phyloP scores from a whole-genome alignment of 2,329 filamentous ascomycete species.

The Alternaria consortialis region DNA sequence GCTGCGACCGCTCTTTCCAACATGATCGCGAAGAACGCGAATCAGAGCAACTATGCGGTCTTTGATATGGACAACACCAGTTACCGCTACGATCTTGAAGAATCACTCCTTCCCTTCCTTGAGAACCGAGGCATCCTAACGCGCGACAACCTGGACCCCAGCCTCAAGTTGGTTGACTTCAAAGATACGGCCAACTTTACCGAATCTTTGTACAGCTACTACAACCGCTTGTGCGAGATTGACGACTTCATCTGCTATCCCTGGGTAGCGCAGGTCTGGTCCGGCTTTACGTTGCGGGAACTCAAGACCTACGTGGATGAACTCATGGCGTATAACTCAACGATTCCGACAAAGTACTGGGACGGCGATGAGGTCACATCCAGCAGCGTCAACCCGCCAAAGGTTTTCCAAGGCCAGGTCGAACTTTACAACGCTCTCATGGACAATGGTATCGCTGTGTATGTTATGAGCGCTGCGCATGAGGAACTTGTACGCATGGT shows the following conservation, averaged over 20 bases:
- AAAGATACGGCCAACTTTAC: slow-evolving; percentile 45
- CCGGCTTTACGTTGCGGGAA: slow-evolving; percentile 36
- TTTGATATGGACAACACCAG: slow-evolving; percentile 48
- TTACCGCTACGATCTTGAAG: slow-evolving; percentile 42
- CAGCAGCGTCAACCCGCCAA: slow-evolving; percentile 32
- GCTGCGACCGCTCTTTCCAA: slow-evolving; percentile 36
- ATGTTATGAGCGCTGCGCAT: slow-evolving; percentile 41
- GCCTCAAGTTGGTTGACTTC: slow-evolving; percentile 43
- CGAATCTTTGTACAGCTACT: slow-evolving; percentile 44
- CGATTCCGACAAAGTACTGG: slow-evolving; percentile 38
- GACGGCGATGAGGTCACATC: slow-evolving; percentile 34
- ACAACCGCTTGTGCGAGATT: slow-evolving; percentile 41
- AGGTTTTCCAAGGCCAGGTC: slow-evolving; percentile 37
- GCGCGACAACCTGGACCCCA: slow-evolving; percentile 40
- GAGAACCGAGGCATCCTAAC: slow-evolving; percentile 45
- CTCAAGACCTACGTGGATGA: slow-evolving; percentile 43
- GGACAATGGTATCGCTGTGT: slow-evolving; percentile 42
- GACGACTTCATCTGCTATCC: slow-evolving; percentile 44
- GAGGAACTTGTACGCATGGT: slow-evolving; percentile 47
- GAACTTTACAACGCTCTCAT: slow-evolving; percentile 44
- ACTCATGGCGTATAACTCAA: slow-evolving; percentile 38
- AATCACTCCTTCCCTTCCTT: slow-evolving; percentile 41
- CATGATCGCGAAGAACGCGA: slow-evolving; percentile 43
- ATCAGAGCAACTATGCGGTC: slow-evolving; percentile 43
- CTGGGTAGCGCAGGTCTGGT: slow-evolving; percentile 42